Base-by-base conservation (phyloP, 331 rosid species). In the Quercus lobata region DNA sequence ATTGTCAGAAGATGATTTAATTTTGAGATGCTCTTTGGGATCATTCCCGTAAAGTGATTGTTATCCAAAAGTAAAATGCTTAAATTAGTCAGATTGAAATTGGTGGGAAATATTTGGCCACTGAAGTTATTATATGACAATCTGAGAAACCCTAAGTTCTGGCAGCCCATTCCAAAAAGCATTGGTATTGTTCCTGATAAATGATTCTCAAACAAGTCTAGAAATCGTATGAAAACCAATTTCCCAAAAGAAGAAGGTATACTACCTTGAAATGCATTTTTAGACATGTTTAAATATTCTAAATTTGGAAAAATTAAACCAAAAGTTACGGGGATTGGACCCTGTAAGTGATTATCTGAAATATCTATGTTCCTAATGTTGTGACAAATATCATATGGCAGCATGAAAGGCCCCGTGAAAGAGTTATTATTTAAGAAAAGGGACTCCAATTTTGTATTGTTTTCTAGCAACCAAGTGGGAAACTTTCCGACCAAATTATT, bases 211-310 rank as follows among this genome's bases (percentile, higher is more conserved):
- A 19, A 70, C 30, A 78, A 60, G 49, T 78, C 70, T 17, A 77
- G 17, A 52, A 8, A 6, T 16, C 0, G 7, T 6, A 72, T 1
- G 54, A 21, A 24, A 6, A 12, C 27, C 82, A 78, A 69, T 18
- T 78, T 5, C n/a, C 82, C 76, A 56, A 57, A 18, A 27, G 76
- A 78, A 41, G 61, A 29, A 7, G 82, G 82, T 18, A 78, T 71
- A 5, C 2, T 6, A 6, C 81, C 71, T 35, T 41, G 22, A 18
- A 70, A 70, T 70, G 14, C 63, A 57, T 65, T 41, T 78, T 19
- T 27, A 19, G 76, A 78, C 72, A 78, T 78, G 62, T 78, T 71
- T 70, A 78, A 57, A 29, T 21, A 3, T 21, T 25, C 14, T 25
- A 78, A 55, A 37, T 57, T 69, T 44, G 70, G 71, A 57, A 78